Base-by-base conservation (phyloP, 768 basidiomycete species). In the Tephrocybe sp. region DNA sequence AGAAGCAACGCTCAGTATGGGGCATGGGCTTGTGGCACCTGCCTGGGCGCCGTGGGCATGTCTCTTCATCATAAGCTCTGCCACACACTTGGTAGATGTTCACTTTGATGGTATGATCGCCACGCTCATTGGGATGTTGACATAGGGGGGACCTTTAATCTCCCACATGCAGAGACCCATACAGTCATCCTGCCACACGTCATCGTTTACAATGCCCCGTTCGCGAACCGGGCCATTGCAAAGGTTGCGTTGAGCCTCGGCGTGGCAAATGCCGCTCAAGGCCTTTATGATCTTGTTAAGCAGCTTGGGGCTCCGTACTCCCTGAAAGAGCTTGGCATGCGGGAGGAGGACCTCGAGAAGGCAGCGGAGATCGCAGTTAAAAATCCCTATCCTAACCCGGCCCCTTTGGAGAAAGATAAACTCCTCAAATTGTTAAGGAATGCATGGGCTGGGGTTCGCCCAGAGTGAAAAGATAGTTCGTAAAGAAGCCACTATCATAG, bases 121-220 rank as follows among this genome's bases (percentile, higher is more conserved):
- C n/a, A n/a, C n/a, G n/a, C n/a, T n/a, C n/a, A n/a, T n/a, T n/a
- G n/a, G n/a, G n/a, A n/a, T n/a, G n/a, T n/a, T n/a, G n/a, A n/a
- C n/a, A n/a, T 32, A 66, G 73, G 73, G 21, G 73, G 73, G 14
- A 64, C 65, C 2, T 73, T 74, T 59, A 64, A 68, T 49, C 66
- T 75, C 52, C 70, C 73, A 10, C 73, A 74, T 45, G 64, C 71
- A 10, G 73, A 74, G 45, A 73, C 73, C 0, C 73, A 75, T 56
- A 73, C 73, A 11, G 68, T 74, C 18, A 61, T 74, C n/a, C 70
- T 75, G 23, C 71, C 73, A 0, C 70, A 74, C 56, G 65, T 68
- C 0, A 66, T 72, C 21, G 67, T 70, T 6, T 75, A 74, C 58
- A 74, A 75, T 48, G 61, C 70, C 1, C 70, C 70, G 3, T 65